Base-by-base conservation (phyloP, 345 rosid species). In the Kernera saxatilis region DNA sequence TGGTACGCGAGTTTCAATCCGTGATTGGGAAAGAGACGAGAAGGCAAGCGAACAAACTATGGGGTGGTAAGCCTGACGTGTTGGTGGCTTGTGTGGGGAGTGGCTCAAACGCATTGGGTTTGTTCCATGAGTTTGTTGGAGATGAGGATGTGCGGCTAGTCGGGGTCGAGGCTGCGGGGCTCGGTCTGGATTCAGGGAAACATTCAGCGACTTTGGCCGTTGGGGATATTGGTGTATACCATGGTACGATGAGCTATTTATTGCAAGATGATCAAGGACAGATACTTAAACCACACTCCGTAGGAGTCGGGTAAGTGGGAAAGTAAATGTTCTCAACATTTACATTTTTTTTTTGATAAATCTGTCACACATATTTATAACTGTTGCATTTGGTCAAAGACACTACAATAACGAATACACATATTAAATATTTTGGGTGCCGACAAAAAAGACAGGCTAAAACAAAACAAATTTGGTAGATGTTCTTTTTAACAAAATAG, bases 21-120 rank as follows among this genome's bases (percentile, higher is more conserved):
- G 85, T 93, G 33, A 93, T 93, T 7, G 98, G 98, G 3, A 88
- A 79, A 39, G 98, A 93, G 75, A 90, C 89, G 4, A 87, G 93
- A 77, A 79, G 70, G 22, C 98, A 93, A 73, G 93, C 96, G 5
- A 67, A 74, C 77, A 91, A 84, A 72, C 83, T 74, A 65, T 93
- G 97, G 98, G 93, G 93, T 14, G 90, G 97, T 27, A 87, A 83
- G 74, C 98, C 97, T 18, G 96, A 90, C 36, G 86, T 87, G 33
- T 64, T 93, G 17, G 70, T 93, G 11, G 97, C 98, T 27, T 93
- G 97, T 72, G 69, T 92, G 7, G 97, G 95, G 40, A 84, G 91
- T 63, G 98, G 97, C 5, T 88, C 97, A 2, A 90, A 90, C 70
- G 98, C 97, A 0, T 64, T 93, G 2, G 98, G 98, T 21, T 51